These are phyloP conservation scores for Tetracladium maxilliforme DNA, from an alignment of 2,329 filamentous ascomycete genomes.

Conservation along the genomic window DNA sequence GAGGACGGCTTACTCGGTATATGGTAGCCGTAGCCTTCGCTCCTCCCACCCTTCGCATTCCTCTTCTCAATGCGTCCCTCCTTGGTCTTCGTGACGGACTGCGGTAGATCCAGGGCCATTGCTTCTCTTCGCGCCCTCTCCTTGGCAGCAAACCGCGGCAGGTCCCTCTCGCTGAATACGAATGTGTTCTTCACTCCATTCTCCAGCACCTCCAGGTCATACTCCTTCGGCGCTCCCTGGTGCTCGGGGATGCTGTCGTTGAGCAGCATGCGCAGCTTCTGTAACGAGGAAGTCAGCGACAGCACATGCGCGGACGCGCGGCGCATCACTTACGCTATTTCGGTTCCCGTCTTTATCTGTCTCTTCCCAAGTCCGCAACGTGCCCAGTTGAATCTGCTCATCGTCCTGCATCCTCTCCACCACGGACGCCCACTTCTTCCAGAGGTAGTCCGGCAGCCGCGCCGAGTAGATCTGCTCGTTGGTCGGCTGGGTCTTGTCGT, in stretches of 20 bases:
- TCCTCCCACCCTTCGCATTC: conserved; percentile 19
- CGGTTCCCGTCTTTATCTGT: conserved; percentile 34
- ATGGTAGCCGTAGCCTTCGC: too few species aligned
- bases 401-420: conserved; percentile 61
- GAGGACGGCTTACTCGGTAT: too few species aligned
- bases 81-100: too few species aligned
- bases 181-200: conserved; percentile 68
- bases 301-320: too few species aligned
- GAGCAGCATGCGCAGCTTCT: conserved; percentile 48
- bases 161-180: conserved; percentile 85
- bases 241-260: conserved; percentile 50
- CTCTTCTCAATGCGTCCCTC: conserved; percentile 15
- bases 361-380: conserved; percentile 28
- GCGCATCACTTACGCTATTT: conserved; percentile 17
- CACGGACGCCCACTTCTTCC: conserved; percentile 67
- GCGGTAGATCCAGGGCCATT: conserved; percentile 47
- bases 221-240: conserved; percentile 71
- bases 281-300: conserved; percentile 4
- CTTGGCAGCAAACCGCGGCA: conserved; percentile 72
- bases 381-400: conserved; percentile 70
- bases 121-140: too few species aligned
- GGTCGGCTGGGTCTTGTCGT: conserved; percentile 12
- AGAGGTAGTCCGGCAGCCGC: conserved; percentile 65
- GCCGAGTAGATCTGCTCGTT: conserved; percentile 49
- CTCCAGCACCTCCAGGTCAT: conserved; percentile 60